These are phyloP conservation scores for Limonomyces culmigenus DNA, from an alignment of 1,284 basidiomycete genomes.

Conservation along the genomic window DNA sequence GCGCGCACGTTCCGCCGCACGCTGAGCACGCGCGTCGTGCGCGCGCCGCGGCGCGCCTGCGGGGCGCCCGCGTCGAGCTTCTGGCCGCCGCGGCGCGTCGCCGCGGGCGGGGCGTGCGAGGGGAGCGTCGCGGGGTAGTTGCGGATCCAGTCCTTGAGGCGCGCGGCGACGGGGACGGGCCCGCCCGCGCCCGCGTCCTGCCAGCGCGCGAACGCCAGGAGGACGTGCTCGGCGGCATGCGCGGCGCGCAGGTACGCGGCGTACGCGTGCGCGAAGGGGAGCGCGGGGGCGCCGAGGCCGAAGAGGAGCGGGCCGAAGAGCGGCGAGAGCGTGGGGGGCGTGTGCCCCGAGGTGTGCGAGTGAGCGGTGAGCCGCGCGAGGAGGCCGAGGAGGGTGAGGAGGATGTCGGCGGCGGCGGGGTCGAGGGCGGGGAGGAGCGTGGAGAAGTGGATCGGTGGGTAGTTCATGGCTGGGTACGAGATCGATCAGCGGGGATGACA, in stretches of 20 bases:
- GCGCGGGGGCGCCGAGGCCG: conserved; percentile 45
- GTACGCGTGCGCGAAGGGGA: conserved; percentile 65
- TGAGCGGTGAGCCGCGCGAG: conserved; percentile 69
- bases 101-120: too few relatives aligned
- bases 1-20: conserved; percentile 64
- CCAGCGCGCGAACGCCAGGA: conserved; percentile 73
- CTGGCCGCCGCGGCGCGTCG: too few relatives aligned
- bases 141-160: conserved; percentile 74
- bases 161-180: conserved; percentile 54
- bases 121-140: conserved; percentile 64
- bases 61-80: conserved; percentile 12
- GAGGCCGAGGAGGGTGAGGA: conserved; percentile 56
- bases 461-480: conserved; percentile 49
- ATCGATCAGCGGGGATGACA: too few relatives aligned
- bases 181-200: conserved; percentile 46
- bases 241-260: conserved; percentile 65
- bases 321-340: conserved; percentile 70
- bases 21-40: conserved; percentile 52
- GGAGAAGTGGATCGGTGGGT: conserved; percentile 53
- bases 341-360: conserved; percentile 65
- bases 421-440: conserved; percentile 38
- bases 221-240: conserved; percentile 75
- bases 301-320: conserved; percentile 81
- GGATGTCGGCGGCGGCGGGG: conserved; percentile 36
- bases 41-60: conserved; percentile 53